phyloP scores from a whole-genome alignment of 305 asterid genomes.

The Fraxinus nigra region DNA sequence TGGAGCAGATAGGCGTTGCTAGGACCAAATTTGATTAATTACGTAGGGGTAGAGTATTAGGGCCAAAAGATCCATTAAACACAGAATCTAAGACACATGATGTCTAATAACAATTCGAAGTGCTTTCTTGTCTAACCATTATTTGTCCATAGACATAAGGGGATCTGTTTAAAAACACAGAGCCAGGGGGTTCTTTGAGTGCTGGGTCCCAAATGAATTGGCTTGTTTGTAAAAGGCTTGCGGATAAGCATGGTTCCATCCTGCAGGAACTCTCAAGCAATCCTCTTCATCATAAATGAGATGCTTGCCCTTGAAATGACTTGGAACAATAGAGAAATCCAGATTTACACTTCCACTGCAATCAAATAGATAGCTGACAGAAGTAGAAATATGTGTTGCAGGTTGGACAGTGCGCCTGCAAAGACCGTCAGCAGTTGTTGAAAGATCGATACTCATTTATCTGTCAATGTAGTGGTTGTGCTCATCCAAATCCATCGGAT shows the following conservation, averaged over 20 bases:
- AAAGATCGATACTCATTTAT: constrained; percentile 69
- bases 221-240: not conserved
- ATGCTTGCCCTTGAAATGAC: not conserved
- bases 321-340: not conserved
- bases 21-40: not conserved
- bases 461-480: constrained; percentile 81
- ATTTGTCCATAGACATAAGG: not conserved
- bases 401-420: constrained; percentile 79
- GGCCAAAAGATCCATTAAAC: not conserved
- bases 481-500: constrained; percentile 66
- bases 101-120: not conserved
- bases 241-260: not conserved
- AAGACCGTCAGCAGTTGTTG: constrained; percentile 56
- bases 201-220: not conserved
- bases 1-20: not conserved
- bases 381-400: constrained; percentile 22
- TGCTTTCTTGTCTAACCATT: not conserved
- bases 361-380: not conserved
- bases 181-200: not conserved
- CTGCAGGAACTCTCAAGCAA: not conserved
- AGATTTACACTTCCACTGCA: not conserved
- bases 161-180: not conserved
- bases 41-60: not conserved
- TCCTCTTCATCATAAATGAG: not conserved
- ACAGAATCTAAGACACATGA: not conserved